Evolutionary conservation across 768 basidiomycete genomes (phyloP).

Genomic region (Strobilomyces confusus): DNA sequence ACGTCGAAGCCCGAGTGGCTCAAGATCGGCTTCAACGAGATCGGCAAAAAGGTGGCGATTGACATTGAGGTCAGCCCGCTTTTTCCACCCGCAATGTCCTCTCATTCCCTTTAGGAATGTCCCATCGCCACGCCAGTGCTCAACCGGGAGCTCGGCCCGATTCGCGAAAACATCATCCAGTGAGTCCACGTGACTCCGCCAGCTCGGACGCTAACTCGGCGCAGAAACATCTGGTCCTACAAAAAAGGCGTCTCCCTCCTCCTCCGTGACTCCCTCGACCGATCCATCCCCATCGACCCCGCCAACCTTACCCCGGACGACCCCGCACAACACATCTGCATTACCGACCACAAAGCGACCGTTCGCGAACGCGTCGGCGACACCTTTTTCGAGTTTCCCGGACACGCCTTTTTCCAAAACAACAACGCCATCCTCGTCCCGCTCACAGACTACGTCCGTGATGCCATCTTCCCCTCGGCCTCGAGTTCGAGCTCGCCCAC

Average conservation of each 20-base stretch:
- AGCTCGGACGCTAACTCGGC: constrained; percentile 3
- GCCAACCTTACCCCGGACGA: constrained; percentile 33
- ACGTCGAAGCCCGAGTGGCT: constrained; percentile 57
- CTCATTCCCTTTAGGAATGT: constrained; percentile 59
- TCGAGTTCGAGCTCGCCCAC: constrained; percentile 39
- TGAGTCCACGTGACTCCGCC: constrained; percentile 29
- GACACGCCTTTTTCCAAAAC: constrained; percentile 96
- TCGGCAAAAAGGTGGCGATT: constrained; percentile 67
- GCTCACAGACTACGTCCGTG: constrained; percentile 77
- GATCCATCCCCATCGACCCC: constrained; percentile 20
- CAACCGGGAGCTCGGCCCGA: constrained; percentile 58
- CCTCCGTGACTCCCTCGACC: constrained; percentile 76
- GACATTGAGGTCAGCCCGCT: constrained; percentile 79
- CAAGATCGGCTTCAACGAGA: constrained; percentile 85
- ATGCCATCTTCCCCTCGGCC: constrained; percentile 54
- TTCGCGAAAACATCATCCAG: constrained; percentile 67
- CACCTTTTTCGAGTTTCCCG: constrained; percentile 78
- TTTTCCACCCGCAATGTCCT: not conserved
- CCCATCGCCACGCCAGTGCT: constrained; percentile 83
- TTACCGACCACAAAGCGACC: constrained; percentile 75
- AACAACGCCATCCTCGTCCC: constrained; percentile 90
- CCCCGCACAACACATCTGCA: constrained; percentile 64
- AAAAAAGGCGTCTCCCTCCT: constrained; percentile 87
- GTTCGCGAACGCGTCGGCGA: constrained; percentile 84
- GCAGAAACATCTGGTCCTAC: constrained; percentile 75